Evolutionary conservation across 129 eudicot species (phyloP).

Genomic region (Apium graveolens): DNA sequence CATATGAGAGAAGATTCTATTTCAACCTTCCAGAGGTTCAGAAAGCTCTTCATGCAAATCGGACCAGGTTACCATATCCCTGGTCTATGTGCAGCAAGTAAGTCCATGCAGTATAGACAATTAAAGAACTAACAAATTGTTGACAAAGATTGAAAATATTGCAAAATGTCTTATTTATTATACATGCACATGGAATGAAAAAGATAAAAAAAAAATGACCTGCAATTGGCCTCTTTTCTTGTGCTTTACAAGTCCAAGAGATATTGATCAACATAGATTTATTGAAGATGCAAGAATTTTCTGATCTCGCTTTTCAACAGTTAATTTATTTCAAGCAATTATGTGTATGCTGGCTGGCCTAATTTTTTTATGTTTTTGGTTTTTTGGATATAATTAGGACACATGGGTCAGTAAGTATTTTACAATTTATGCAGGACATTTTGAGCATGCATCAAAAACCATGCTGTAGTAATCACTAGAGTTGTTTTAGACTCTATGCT

Average conservation of each 20-base stretch:
- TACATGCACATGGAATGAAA: neutral
- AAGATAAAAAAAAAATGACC: no score
- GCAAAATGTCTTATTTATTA: neutral
- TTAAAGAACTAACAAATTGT: neutral
- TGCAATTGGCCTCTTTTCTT: neutral
- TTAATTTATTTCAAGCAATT: neutral
- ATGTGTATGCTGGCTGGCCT: neutral
- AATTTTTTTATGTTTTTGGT: neutral
- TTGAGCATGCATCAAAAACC: neutral
- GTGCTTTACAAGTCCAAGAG: neutral
- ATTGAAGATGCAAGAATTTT: neutral
- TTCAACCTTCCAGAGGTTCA: slow-evolving; percentile 95
- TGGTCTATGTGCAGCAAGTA: slow-evolving; percentile 97
- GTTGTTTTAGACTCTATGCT: neutral
- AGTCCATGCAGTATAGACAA: slow-evolving; percentile 8
- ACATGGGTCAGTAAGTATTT: neutral
- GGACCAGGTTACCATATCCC: slow-evolving; percentile 66
- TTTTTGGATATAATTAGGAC: neutral
- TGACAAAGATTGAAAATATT: neutral
- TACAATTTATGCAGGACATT: neutral
- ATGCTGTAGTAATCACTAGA: neutral
- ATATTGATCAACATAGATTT: neutral
- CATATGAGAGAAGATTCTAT: slow-evolving; percentile 61
- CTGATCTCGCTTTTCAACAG: neutral
- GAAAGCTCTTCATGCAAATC: slow-evolving; percentile 89